Evolutionary conservation across 768 basidiomycete genomes (phyloP).

Genomic region (Auricularia heimuer): DNA sequence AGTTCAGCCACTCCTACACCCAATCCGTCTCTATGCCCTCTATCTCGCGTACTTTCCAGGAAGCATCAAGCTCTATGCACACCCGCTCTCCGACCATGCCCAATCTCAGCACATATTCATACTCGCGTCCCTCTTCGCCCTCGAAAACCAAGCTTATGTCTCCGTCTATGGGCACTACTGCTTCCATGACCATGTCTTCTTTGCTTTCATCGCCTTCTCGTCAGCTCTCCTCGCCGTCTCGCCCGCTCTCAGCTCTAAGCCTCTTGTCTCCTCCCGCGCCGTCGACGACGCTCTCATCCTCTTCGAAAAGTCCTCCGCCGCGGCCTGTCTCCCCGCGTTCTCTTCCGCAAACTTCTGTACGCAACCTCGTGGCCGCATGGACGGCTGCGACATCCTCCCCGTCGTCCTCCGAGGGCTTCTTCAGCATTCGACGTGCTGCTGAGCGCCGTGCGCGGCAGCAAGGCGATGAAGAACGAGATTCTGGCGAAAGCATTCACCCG

Average conservation of each 20-base stretch:
- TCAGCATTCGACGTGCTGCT: slow-evolving; percentile 40
- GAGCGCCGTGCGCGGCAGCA: slow-evolving; percentile 17
- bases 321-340: slow-evolving; percentile 2
- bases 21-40: slow-evolving; percentile 33
- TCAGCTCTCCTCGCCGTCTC: slow-evolving; percentile 1
- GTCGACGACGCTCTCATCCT: slow-evolving; percentile 1
- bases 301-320: slow-evolving; percentile 3
- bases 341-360: slow-evolving; percentile 40
- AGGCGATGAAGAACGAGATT: slow-evolving; percentile 9
- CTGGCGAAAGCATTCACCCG: slow-evolving; percentile 7
- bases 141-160: slow-evolving; percentile 33
- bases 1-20: slow-evolving; percentile 26
- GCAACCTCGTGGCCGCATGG: slow-evolving; percentile 73
- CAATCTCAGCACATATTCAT: slow-evolving; percentile 10
- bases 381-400: slow-evolving; percentile 30
- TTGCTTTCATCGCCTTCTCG: slow-evolving; percentile 41
- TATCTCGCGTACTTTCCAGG: slow-evolving; percentile 25
- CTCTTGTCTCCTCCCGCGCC: slow-evolving; percentile 6
- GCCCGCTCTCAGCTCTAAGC: slow-evolving; percentile 1
- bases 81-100: slow-evolving; percentile 3
- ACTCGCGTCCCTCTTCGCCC: slow-evolving; percentile 40
- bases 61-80: slow-evolving; percentile 19
- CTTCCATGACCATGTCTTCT: slow-evolving; percentile 24
- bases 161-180: slow-evolving; percentile 15
- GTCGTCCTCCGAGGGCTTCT: slow-evolving; percentile 33